Evolutionary conservation across 2,329 filamentous ascomycete genomes (phyloP).

Genomic region (Claviceps spartinae): DNA sequence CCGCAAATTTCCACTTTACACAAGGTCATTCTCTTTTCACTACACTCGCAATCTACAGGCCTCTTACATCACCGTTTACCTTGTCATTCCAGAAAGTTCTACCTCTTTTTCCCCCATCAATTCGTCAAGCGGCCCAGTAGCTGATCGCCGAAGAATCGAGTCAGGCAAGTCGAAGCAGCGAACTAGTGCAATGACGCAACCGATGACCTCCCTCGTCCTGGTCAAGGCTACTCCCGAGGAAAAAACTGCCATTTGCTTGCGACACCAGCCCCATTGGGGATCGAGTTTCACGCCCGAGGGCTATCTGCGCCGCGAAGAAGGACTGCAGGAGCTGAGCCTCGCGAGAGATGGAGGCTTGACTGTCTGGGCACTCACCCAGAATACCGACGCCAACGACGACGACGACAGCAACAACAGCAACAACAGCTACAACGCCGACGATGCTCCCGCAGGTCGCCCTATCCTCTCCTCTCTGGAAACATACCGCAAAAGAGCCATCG

Average conservation of each 20-base stretch:
- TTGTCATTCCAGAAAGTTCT: too few relatives aligned
- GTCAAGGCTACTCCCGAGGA: slow-evolving; percentile 44
- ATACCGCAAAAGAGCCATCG: slow-evolving; percentile 43
- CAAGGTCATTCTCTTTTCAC: too few relatives aligned
- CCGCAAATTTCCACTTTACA: too few relatives aligned
- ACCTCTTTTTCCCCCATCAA: too few relatives aligned
- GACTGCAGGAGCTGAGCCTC: slow-evolving; percentile 43
- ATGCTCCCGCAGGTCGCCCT: slow-evolving; percentile 27
- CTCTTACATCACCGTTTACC: too few relatives aligned
- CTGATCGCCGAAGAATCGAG: too few relatives aligned
- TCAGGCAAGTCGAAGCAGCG: not conserved
- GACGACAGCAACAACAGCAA: too few relatives aligned
- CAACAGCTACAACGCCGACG: not conserved
- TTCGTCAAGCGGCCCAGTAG: too few relatives aligned
- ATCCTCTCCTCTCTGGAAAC: slow-evolving; percentile 53
- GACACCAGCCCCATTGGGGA: slow-evolving; percentile 46
- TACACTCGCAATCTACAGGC: too few relatives aligned
- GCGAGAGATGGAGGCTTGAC: slow-evolving; percentile 44
- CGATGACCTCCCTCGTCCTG: slow-evolving; percentile 22
- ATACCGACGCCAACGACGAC: slow-evolving; percentile 1
- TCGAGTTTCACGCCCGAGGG: slow-evolving; percentile 36
- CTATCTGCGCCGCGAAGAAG: slow-evolving; percentile 47
- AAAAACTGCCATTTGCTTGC: slow-evolving; percentile 37
- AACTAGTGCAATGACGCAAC: not conserved
- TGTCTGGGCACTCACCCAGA: slow-evolving; percentile 47